Evolutionary conservation across 2,329 filamentous ascomycete species (phyloP), one percentile per base, ranked within the genome.

Genomic region (Talaromyces sp.): DNA sequence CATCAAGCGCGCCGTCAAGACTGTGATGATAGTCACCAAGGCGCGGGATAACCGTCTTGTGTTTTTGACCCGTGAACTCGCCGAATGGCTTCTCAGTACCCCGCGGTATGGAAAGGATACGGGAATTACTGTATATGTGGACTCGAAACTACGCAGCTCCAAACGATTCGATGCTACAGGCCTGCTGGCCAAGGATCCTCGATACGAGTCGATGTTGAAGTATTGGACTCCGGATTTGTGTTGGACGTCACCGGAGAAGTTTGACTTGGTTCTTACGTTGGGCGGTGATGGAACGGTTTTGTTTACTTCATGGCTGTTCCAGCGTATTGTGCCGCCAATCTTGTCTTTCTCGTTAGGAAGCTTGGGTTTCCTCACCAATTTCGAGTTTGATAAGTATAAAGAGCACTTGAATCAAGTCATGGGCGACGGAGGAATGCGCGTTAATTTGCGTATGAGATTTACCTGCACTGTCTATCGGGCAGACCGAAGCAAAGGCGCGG

Each of bases 1-100:
- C 25, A 92, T 98, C 78, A 95, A 91, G 79, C 89, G 93, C 70
- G 93, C 93, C 11, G 93, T 99, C 56, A 88, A 88, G 74, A 97
- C 92, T 76, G 87, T 99, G 73, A 98, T 99, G 95, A 97, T 99
- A 73, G 92, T 99, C 69, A 99, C 95, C 68, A 99, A 98, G 80
- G 95, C 95, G 25, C 88, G 95, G 68, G 95, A 99, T 80, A 98
- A 99, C 75, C 88, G 92, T 71, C 85, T 99, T 17, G 94, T 99
- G 38, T 87, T 91, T 70, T 83, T 97, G 70, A 99, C 95, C 1
- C 87, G 91, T 66, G 93, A 99, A 76, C 82, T 99, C 66, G 84
- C 94, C 11, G 87, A 89, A 70, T 99, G 94, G 92, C 84, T 99
- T 38, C 85, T 99, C 67, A 86, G 86, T 67, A 97, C 93, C 2